These are phyloP conservation scores for Poronia punctata DNA, from an alignment of 495 filamentous ascomycete genomes.

Conservation along the genomic window DNA sequence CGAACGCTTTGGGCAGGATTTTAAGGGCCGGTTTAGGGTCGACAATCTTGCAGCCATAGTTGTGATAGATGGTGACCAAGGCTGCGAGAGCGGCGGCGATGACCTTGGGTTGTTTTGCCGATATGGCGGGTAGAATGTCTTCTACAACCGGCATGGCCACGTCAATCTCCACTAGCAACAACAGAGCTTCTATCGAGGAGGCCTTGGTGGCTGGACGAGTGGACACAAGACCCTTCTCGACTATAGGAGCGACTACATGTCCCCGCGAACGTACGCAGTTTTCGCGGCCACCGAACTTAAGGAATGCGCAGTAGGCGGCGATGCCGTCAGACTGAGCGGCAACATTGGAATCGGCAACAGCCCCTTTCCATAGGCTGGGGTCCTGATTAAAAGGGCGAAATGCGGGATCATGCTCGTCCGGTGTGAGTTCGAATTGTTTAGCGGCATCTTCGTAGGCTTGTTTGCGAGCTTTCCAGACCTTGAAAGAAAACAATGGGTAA, in stretches of 20 bases:
- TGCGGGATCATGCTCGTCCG: slow-evolving; percentile 78
- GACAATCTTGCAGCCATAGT: slow-evolving; percentile 90
- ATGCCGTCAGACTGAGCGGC: slow-evolving; percentile 94
- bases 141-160: slow-evolving; percentile 81
- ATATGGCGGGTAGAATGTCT: slow-evolving; percentile 75
- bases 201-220: slow-evolving; percentile 83
- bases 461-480: slow-evolving; percentile 98
- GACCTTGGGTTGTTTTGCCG: slow-evolving; percentile 91
- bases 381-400: slow-evolving; percentile 85
- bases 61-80: slow-evolving; percentile 77
- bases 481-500: not conserved
- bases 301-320: slow-evolving; percentile 75
- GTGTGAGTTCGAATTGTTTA: slow-evolving; percentile 74
- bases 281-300: slow-evolving; percentile 77
- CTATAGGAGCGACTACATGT: slow-evolving; percentile 66
- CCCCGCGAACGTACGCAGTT: slow-evolving; percentile 74
- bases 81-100: slow-evolving; percentile 77
- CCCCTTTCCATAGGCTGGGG: slow-evolving; percentile 80
- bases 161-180: slow-evolving; percentile 88
- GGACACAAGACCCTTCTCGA: slow-evolving; percentile 86
- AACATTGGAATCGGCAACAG: slow-evolving; percentile 92
- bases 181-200: slow-evolving; percentile 74
- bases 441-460: slow-evolving; percentile 89
- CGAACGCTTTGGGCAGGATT: slow-evolving; percentile 80
- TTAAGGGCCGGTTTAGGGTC: slow-evolving; percentile 97